Percentiles rank a stretch among this genome's conserved stretches.
These are phyloP conservation scores for Salvia rosmarinus DNA, from an alignment of 257 asterid species.

Conservation along the genomic window DNA sequence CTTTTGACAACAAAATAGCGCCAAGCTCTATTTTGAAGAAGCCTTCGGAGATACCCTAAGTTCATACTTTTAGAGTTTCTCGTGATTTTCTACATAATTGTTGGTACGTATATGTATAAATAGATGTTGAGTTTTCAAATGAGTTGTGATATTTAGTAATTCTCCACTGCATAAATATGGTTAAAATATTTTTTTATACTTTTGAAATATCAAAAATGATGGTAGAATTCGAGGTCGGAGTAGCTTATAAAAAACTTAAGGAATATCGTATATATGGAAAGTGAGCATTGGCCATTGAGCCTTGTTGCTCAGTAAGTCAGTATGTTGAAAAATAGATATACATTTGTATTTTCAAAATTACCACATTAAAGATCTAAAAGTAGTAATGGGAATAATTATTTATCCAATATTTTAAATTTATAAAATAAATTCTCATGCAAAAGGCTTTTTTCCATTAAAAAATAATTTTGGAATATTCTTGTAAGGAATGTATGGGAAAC, in stretches of 20 bases:
- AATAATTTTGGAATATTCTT: conserved; percentile 33
- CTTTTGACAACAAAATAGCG: no score
- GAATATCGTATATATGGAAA: no score
- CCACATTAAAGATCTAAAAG: background rate
- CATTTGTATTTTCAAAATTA: background rate
- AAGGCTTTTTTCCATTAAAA: background rate
- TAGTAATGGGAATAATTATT: background rate
- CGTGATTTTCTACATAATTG: background rate
- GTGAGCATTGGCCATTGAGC: background rate
- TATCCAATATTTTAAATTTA: background rate
- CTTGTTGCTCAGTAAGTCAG: background rate
- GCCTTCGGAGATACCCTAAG: background rate
- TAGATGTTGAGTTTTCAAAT: background rate
- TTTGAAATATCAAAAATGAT: background rate
- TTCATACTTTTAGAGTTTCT: background rate
- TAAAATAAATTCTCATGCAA: conserved; percentile 21
- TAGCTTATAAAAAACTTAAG: no score
- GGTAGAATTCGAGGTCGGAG: background rate
- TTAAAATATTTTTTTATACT: background rate
- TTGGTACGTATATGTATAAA: background rate
- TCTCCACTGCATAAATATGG: background rate
- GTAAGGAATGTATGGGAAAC: conserved; percentile 50
- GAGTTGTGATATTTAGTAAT: background rate
- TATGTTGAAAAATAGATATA: no score
- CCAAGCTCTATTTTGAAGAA: no score